Base-by-base conservation (phyloP, 1,139 yeast genomes). In the Taphrina flavorubra region DNA sequence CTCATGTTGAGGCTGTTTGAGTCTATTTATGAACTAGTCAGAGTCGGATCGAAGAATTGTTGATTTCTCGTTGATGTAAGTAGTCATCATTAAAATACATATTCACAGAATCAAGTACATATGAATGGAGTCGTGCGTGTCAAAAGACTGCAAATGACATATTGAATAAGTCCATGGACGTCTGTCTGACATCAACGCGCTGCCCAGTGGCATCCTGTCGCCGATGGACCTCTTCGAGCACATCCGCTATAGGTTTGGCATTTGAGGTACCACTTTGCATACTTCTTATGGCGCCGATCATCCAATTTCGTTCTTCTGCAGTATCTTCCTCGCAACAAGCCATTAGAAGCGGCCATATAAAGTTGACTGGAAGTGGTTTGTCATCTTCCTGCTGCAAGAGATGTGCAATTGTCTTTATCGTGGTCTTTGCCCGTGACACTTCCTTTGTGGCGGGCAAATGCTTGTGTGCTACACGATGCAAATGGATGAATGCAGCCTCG, bases 381-480 rank as follows among this genome's bases (percentile, higher is more conserved):
- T 20, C 37, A 20, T 49, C 55, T 16, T 20, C 55, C 36, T 49
- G 55, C 34, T 31, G 37, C 34, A 49, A 49, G 3, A 49, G 55
- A 13, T 16, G 55, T 8, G 55, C 55, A 20, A 49, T 18, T 13
- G n/a, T 49, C n/a, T 49, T 49, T 36, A 49, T 49, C 5, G 55
- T 49, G 11, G 31, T 31, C 10, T 34, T 25, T 25, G 55, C 55
- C 8, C 55, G 36, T 14, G 18, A n/a, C 16, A 49, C 55, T 18
- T 49, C 37, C 13, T 49, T 31, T 5, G 55, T 49, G 6, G n/a
- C 37, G 10, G 55, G 55, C 31, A 49, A n/a, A 20, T 49, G 55
- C 55, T 49, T 49, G 55, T 49, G 55, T 16, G 55, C 55, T 8
- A 49, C 55, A 6, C 55, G 36, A 49, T 49, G 55, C n/a, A 49